Percentiles rank a stretch among this genome's conserved stretches.
Conservation (phyloP, 2,329 filamentous ascomycete genomes). For the Fusarium sp. region DNA sequence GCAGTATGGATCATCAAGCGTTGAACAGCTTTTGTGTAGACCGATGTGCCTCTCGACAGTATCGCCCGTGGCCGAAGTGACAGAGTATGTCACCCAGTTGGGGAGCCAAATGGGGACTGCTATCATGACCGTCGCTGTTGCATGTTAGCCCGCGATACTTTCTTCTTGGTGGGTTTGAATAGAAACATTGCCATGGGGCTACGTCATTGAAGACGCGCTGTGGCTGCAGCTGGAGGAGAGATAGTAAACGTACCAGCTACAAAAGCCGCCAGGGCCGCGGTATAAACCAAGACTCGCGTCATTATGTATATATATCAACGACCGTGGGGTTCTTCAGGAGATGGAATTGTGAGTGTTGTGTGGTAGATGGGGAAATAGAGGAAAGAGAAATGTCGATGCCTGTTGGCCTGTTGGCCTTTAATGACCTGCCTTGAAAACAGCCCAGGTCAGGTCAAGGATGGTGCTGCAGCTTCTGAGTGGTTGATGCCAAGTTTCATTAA, state of each 20-base stretch:
- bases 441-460: constrained; percentile 24
- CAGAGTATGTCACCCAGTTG: constrained; percentile 77
- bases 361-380: constrained; percentile 35
- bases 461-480: constrained; percentile 36
- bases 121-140: constrained; percentile 76
- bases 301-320: constrained; percentile 48
- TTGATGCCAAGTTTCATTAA: constrained; percentile 44
- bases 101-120: constrained; percentile 77
- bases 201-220: constrained; percentile 46
- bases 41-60: constrained; percentile 74
- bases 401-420: constrained; percentile 34
- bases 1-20: constrained; percentile 72
- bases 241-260: constrained; percentile 56
- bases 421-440: constrained; percentile 37
- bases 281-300: constrained; percentile 61
- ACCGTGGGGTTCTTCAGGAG: background rate
- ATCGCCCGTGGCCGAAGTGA: constrained; percentile 62
- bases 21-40: constrained; percentile 84
- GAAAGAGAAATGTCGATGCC: constrained; percentile 42
- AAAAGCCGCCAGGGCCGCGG: constrained; percentile 58
- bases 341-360: constrained; percentile 8
- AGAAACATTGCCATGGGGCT: background rate
- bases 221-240: constrained; percentile 18
- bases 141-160: constrained; percentile 50
- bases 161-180: background rate